These are phyloP conservation scores for Lycium ferocissimum DNA, from an alignment of 257 asterid genomes.

Conservation along the genomic window DNA sequence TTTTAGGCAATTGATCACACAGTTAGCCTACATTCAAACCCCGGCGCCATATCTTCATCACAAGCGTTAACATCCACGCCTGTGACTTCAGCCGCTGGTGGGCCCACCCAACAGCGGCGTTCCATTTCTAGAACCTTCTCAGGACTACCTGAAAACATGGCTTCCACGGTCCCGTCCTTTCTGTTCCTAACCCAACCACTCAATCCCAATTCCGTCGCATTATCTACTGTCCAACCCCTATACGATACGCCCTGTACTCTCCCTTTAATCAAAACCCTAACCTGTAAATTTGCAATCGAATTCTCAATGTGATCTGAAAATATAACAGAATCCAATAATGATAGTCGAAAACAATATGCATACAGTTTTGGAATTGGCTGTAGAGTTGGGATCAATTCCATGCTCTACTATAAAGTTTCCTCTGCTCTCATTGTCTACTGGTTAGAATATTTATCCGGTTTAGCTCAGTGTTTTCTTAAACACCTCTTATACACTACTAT, in stretches of 20 bases:
- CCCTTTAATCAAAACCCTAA: conserved; percentile 72
- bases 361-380: no score
- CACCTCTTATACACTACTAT: no score
- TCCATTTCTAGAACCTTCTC: conserved; percentile 87
- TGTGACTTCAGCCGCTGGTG: conserved; percentile 76
- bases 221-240: conserved; percentile 79
- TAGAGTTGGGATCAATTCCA: no score
- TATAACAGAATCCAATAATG: no score
- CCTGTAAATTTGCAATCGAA: conserved; percentile 41
- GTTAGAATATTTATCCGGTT: no score
- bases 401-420: no score
- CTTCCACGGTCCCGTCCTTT: conserved; percentile 87
- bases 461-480: no score
- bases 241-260: conserved; percentile 89
- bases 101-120: conserved; percentile 88
- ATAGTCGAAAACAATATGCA: no score
- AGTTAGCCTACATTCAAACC: conserved; percentile 74
- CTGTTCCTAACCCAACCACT: conserved; percentile 96
- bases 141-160: conserved; percentile 69
- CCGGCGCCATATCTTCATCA: conserved; percentile 68
- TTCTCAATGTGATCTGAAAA: no score
- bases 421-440: no score
- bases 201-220: conserved; percentile 73
- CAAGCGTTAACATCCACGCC: conserved; percentile 59
- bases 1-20: conserved; percentile 43